These are phyloP conservation scores for Rhizopus arrhizus DNA, from an alignment of 371 early-diverging fungal genomes.

Conservation along the genomic window DNA sequence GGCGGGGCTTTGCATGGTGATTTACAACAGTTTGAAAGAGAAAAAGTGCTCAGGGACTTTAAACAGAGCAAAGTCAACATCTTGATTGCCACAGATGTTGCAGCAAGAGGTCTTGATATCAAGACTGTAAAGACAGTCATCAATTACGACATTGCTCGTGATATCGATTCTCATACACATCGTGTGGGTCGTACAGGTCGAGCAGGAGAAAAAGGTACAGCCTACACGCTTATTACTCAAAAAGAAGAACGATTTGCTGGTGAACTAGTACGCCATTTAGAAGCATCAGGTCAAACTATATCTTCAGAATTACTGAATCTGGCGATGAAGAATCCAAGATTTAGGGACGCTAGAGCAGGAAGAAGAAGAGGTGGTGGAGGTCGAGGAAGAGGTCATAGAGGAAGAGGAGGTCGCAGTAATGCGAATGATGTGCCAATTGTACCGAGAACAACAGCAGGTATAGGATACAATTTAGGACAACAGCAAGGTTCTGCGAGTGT, in stretches of 20 bases:
- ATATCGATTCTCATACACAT: slow-evolving; percentile 80
- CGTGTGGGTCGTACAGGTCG: slow-evolving; percentile 74
- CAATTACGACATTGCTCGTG: slow-evolving; percentile 76
- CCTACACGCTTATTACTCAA: slow-evolving; percentile 69
- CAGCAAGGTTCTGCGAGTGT: not conserved
- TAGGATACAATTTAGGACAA: not conserved
- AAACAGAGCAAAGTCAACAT: slow-evolving; percentile 70
- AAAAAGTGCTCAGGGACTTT: slow-evolving; percentile 87
- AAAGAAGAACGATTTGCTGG: slow-evolving; percentile 82
- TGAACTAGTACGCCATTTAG: slow-evolving; percentile 74
- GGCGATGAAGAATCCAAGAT: slow-evolving; percentile 76
- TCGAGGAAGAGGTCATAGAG: slow-evolving; percentile 46
- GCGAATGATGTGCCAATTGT: slow-evolving; percentile 4
- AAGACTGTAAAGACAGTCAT: slow-evolving; percentile 70
- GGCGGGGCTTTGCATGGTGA: slow-evolving; percentile 97
- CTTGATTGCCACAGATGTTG: slow-evolving; percentile 98
- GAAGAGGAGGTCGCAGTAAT: slow-evolving; percentile 22
- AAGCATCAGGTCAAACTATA: slow-evolving; percentile 66
- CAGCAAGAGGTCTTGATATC: slow-evolving; percentile 93
- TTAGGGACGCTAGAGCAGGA: slow-evolving; percentile 51
- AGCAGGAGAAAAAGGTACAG: slow-evolving; percentile 77
- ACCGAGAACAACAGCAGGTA: not conserved
- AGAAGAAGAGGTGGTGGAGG: slow-evolving; percentile 47
- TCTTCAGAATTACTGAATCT: slow-evolving; percentile 66
- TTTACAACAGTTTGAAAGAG: slow-evolving; percentile 94